These are phyloP conservation scores for Microascus cirrosus DNA, from an alignment of 2,329 filamentous ascomycete genomes.

Conservation along the genomic window DNA sequence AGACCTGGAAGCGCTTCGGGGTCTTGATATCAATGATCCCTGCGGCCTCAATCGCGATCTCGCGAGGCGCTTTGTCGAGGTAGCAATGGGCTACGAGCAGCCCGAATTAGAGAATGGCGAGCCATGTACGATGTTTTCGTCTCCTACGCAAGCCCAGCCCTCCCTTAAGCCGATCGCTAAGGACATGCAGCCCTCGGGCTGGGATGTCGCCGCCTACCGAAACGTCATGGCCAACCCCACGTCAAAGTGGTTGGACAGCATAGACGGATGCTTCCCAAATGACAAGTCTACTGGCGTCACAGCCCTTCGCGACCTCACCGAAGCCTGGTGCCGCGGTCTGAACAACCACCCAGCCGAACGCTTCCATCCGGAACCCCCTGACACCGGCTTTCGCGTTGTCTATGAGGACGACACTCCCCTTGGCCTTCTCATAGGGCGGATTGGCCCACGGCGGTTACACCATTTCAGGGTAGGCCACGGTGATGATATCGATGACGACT, in stretches of 20 bases:
- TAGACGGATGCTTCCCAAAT: conserved; percentile 30
- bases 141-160: background rate
- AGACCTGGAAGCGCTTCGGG: background rate
- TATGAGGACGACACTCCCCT: background rate
- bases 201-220: conserved; percentile 9
- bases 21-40: conserved; percentile 4
- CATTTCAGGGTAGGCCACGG: background rate
- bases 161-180: background rate
- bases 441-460: background rate
- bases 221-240: conserved; percentile 19
- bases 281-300: conserved; percentile 13
- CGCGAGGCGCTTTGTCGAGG: conserved; percentile 5
- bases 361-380: background rate
- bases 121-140: background rate
- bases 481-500: background rate
- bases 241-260: conserved; percentile 24
- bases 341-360: conserved; percentile 23
- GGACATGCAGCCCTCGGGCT: conserved; percentile 1
- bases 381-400: background rate
- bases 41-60: background rate
- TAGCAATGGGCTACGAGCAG: conserved; percentile 4
- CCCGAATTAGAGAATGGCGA: background rate
- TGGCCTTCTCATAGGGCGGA: background rate
- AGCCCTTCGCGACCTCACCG: conserved; percentile 30
- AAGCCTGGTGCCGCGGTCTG: conserved; percentile 31